These are phyloP conservation scores for Penicillium capsulatum DNA, from an alignment of 2,329 filamentous ascomycete species.

Conservation along the genomic window DNA sequence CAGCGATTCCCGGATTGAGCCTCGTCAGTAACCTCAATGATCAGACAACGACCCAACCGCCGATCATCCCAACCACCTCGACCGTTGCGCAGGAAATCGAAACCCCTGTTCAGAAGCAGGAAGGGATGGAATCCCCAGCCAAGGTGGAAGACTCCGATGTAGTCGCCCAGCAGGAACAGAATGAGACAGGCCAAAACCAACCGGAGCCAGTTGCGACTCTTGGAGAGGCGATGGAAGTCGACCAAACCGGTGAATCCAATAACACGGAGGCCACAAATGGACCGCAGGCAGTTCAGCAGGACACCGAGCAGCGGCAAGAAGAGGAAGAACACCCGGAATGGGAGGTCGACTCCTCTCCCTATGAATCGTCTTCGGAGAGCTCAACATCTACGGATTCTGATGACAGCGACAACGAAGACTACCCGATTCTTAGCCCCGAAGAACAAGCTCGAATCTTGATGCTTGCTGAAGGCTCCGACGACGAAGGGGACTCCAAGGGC, in stretches of 20 bases:
- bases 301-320: conserved; percentile 30
- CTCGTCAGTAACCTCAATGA: conserved; percentile 28
- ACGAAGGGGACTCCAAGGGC: conserved; percentile 59
- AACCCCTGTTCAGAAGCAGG: neutral
- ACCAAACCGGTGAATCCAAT: conserved; percentile 13
- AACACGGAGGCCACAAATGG: conserved; percentile 4
- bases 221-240: conserved; percentile 29
- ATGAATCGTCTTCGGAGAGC: conserved; percentile 60
- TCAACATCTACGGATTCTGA: conserved; percentile 62
- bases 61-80: conserved; percentile 1
- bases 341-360: conserved; percentile 75
- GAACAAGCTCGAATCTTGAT: conserved; percentile 82
- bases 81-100: conserved; percentile 5
- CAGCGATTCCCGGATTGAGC: conserved; percentile 37
- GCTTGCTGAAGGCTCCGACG: conserved; percentile 76
- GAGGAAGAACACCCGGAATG: conserved; percentile 66
- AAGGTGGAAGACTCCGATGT: neutral
- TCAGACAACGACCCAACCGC: conserved; percentile 10
- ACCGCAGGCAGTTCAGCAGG: neutral
- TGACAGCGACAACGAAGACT: conserved; percentile 54
- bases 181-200: neutral
- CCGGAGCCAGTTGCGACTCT: neutral
- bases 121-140: too few species aligned
- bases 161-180: conserved; percentile 1
- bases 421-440: conserved; percentile 71